Conservation (phyloP, 768 basidiomycete species). For the Cyclocybe aegerita region DNA sequence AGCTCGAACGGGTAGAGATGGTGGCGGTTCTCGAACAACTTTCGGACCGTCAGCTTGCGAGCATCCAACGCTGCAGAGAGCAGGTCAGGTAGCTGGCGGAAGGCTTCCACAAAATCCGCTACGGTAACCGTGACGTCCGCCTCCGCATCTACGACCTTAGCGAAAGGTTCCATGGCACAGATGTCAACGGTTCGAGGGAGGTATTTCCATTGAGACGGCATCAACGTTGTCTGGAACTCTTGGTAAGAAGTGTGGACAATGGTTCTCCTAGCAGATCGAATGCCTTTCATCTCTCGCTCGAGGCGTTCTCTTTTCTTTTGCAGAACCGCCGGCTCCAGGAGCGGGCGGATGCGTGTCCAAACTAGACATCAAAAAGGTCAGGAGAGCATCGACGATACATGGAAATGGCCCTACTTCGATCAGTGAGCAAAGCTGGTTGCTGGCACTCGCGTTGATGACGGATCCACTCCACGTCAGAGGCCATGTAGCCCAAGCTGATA, state of each 20-base stretch:
- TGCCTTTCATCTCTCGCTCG: background rate
- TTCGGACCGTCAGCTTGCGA: background rate
- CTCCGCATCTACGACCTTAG: conserved; percentile 1
- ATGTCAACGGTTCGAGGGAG: background rate
- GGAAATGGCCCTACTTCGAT: conserved; percentile 18
- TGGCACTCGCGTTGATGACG: background rate
- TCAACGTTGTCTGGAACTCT: background rate
- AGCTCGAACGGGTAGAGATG: background rate
- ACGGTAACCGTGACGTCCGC: background rate
- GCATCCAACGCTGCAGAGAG: background rate
- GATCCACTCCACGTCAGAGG: background rate
- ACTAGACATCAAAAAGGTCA: background rate
- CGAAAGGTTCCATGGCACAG: background rate
- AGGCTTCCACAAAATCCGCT: background rate
- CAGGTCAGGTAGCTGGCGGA: background rate
- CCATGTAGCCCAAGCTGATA: conserved; percentile 4
- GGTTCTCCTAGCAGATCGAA: conserved; percentile 3
- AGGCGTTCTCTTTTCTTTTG: background rate
- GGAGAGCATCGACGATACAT: background rate
- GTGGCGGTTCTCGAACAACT: background rate
- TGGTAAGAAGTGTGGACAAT: conserved; percentile 3
- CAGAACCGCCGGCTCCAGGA: conserved; percentile 3
- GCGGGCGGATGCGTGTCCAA: conserved; percentile 5
- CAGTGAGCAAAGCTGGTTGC: conserved; percentile 19
- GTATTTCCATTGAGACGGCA: background rate